Evolutionary conservation across 2,329 filamentous ascomycete species (phyloP), one percentile per base, ranked within the genome.

Genomic region (Leptographium lundbergii): DNA sequence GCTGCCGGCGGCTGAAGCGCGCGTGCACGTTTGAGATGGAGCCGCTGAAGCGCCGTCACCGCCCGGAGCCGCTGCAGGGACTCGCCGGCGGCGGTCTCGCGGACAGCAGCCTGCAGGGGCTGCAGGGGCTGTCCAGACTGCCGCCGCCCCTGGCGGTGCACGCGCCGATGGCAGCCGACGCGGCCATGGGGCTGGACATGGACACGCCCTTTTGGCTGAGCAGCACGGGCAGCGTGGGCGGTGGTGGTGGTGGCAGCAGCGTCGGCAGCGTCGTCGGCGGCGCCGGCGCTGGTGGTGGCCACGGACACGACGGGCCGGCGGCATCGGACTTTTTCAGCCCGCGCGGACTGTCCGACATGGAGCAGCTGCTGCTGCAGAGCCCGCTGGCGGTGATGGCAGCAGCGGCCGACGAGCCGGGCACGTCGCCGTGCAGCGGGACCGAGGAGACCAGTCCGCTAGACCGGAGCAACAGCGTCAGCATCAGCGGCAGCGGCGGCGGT

Each of bases 21-120:
- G 47, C 36, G 19, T 65, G 63, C 57, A 65, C 61, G 9, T 64
- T 61, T 60, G 63, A 61, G 27, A 54, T 61, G 50, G 62, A 59
- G 32, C 63, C 64, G 17, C 47, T 65, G 50, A 62, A 59, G 51
- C 32, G 61, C 11, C 58, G 58, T 1, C n/a, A 19, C 57, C 59
- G 60, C 39, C 57, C n/a, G 9, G 50, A 34, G 5, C 17, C 4
- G 36, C 11, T 5, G 42, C 36, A 17, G 36, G 14, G 36, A 5
- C 4, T 39, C 13, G 4, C 42, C 32, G 10, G 6, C 6, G 10
- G 10, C 32, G 10, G 32, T 9, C 32, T 34, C 27, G 7, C 27
- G 27, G 7, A 7, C 27, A 7, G 27, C 9, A 7, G 42, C 42
- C 42, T 45, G 4, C 19, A 19, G 42, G 19, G 42, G 2, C 4